phyloP scores from a whole-genome alignment of 192 early-diverging fungal species.

The Coemansia sp. region DNA sequence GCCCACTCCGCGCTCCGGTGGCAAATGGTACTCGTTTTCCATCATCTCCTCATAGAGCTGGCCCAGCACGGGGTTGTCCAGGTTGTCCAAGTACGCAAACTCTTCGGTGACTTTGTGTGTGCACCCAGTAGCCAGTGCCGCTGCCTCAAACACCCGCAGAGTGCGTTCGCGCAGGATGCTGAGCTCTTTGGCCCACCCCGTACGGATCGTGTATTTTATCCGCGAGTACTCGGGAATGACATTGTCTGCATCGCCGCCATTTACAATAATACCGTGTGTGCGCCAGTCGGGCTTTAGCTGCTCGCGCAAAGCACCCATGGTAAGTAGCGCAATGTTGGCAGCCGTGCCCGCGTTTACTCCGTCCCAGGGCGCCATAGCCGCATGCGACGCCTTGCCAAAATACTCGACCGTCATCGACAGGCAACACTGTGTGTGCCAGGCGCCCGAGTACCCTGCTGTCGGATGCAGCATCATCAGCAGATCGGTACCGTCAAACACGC shows the following conservation, averaged over 20 bases:
- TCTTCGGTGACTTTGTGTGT: slow-evolving; percentile 56
- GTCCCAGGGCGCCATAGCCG: slow-evolving; percentile 62
- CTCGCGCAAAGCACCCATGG: slow-evolving; percentile 66
- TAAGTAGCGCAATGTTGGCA: slow-evolving; percentile 60
- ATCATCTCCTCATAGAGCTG: slow-evolving; percentile 49
- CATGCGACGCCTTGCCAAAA: slow-evolving; percentile 70
- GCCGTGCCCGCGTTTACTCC: slow-evolving; percentile 82
- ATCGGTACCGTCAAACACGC: slow-evolving; percentile 69
- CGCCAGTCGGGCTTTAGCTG: slow-evolving; percentile 66
- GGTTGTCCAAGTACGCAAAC: slow-evolving; percentile 58
- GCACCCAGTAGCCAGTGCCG: slow-evolving; percentile 67
- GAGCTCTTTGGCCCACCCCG: slow-evolving; percentile 52
- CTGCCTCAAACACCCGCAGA: slow-evolving; percentile 58
- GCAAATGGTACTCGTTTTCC: slow-evolving; percentile 16
- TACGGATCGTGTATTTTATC: slow-evolving; percentile 59
- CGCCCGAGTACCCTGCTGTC: slow-evolving; percentile 50
- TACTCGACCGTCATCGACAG: slow-evolving; percentile 58
- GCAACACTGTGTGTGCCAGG: slow-evolving; percentile 51
- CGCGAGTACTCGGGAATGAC: slow-evolving; percentile 67
- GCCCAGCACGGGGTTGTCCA: slow-evolving; percentile 53
- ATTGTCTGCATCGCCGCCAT: slow-evolving; percentile 64
- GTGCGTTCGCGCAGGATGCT: slow-evolving; percentile 53
- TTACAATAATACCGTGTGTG: slow-evolving; percentile 72
- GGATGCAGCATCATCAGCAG: slow-evolving; percentile 83
- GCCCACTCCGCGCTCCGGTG: slow-evolving; percentile 25